Evolutionary conservation across 2,329 filamentous ascomycete species (phyloP).

Genomic region (Rugonectria rugulosa): DNA sequence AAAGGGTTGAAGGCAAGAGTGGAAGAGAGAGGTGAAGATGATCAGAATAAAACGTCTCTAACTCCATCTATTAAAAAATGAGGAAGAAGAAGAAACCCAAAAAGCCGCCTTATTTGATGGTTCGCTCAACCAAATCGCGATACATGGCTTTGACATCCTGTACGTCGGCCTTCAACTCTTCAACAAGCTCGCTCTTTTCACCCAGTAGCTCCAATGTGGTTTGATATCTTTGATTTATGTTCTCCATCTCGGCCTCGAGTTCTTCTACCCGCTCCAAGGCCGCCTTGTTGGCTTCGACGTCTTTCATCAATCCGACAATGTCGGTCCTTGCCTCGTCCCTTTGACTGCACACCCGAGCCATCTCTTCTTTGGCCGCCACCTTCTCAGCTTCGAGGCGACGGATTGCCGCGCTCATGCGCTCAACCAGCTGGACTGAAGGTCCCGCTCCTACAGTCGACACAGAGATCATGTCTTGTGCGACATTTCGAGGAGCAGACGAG

Average conservation of each 20-base stretch:
- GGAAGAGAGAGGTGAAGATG: slow-evolving; percentile 17
- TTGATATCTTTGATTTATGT: slow-evolving; percentile 81
- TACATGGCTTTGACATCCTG: slow-evolving; percentile 96
- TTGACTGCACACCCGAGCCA: slow-evolving; percentile 80
- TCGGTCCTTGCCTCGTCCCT: slow-evolving; percentile 91
- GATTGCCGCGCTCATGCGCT: slow-evolving; percentile 93
- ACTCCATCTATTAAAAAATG: slow-evolving; percentile 10
- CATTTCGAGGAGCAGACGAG: slow-evolving; percentile 69
- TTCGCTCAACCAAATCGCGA: slow-evolving; percentile 87
- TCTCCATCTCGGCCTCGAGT: slow-evolving; percentile 72
- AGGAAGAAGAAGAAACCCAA: background rate
- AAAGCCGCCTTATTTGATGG: slow-evolving; percentile 65
- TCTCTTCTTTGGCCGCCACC: slow-evolving; percentile 85
- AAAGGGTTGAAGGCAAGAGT: slow-evolving; percentile 20
- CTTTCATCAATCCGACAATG: slow-evolving; percentile 89
- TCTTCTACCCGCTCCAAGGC: slow-evolving; percentile 66
- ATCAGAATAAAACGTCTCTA: slow-evolving; percentile 12
- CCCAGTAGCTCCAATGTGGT: slow-evolving; percentile 93
- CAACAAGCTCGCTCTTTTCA: slow-evolving; percentile 94
- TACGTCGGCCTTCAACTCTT: slow-evolving; percentile 89
- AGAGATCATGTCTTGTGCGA: slow-evolving; percentile 84
- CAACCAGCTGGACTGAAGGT: slow-evolving; percentile 92
- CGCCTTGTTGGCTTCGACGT: slow-evolving; percentile 74
- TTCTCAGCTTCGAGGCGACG: slow-evolving; percentile 92
- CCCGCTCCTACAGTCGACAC: slow-evolving; percentile 90